Evolutionary conservation across 2,329 filamentous ascomycete genomes (phyloP).

Genomic region (Lasiodiplodia sp.): DNA sequence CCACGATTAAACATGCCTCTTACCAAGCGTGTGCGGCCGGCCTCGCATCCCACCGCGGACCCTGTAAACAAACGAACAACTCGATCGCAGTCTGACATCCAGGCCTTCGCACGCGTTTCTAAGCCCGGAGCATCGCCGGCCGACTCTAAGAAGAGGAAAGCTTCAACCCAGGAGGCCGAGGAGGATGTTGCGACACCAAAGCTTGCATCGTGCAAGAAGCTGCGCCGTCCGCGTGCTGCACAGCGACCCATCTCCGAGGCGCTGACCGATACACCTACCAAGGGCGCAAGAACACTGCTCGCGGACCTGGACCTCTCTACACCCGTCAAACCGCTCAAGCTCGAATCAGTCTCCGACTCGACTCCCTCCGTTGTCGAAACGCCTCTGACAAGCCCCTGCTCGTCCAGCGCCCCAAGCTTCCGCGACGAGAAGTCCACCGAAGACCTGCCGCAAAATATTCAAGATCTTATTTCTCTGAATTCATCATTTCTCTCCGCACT

Average conservation of each 20-base stretch:
- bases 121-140: conserved; percentile 6
- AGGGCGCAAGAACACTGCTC: conserved; percentile 43
- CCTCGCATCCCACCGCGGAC: conserved; percentile 14
- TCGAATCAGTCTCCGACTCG: conserved; percentile 34
- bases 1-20: conserved; percentile 14
- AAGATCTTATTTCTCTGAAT: conserved; percentile 54
- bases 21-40: conserved; percentile 5
- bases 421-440: conserved; percentile 30
- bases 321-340: conserved; percentile 31
- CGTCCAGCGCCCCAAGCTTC: conserved; percentile 28
- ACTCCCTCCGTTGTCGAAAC: conserved; percentile 38
- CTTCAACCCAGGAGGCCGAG: conserved; percentile 3
- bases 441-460: conserved; percentile 50
- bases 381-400: conserved; percentile 37
- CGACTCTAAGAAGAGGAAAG: conserved; percentile 28
- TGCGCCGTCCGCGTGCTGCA: conserved; percentile 17
- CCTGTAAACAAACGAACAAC: conserved; percentile 26
- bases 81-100: conserved; percentile 25
- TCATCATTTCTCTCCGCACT: conserved; percentile 58
- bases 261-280: conserved; percentile 44
- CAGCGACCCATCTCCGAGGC: conserved; percentile 33
- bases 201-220: conserved; percentile 26
- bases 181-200: conserved; percentile 8
- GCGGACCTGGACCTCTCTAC: conserved; percentile 36
- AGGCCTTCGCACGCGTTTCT: conserved; percentile 22